phyloP scores from a whole-genome alignment of 495 filamentous ascomycete species.

The Penicillium canescens region DNA sequence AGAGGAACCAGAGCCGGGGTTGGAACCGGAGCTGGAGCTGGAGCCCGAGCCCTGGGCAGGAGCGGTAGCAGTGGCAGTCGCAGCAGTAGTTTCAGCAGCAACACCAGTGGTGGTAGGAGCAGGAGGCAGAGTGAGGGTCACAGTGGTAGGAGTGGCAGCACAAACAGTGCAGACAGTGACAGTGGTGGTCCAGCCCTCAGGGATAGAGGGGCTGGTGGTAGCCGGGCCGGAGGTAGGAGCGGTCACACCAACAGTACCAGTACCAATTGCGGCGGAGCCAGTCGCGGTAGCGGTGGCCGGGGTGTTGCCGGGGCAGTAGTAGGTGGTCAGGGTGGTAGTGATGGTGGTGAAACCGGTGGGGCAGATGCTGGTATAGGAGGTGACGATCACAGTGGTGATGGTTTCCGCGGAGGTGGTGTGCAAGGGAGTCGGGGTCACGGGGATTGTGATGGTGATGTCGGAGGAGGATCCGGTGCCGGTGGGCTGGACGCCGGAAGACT shows the following conservation, averaged over 20 bases:
- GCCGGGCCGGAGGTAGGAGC: slow-evolving; percentile 15
- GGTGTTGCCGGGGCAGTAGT: slow-evolving; percentile 35
- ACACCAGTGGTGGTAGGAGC: slow-evolving; percentile 8
- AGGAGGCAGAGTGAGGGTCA: slow-evolving; percentile 44
- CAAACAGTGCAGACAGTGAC: slow-evolving; percentile 50
- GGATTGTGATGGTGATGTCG: slow-evolving; percentile 43
- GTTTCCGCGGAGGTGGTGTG: slow-evolving; percentile 25
- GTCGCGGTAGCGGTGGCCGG: slow-evolving; percentile 29
- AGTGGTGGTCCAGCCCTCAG: slow-evolving; percentile 49
- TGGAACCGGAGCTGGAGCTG: no score
- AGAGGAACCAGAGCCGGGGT: no score
- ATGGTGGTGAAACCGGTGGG: slow-evolving; percentile 48
- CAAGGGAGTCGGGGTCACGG: slow-evolving; percentile 37
- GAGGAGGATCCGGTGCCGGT: slow-evolving; percentile 16
- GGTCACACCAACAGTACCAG: slow-evolving; percentile 18
- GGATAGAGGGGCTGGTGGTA: slow-evolving; percentile 26
- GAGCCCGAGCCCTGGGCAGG: neutral
- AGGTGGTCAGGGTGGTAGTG: slow-evolving; percentile 40
- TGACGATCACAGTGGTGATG: slow-evolving; percentile 41
- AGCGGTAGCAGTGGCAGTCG: slow-evolving; percentile 11
- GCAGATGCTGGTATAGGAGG: slow-evolving; percentile 45
- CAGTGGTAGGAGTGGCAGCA: slow-evolving; percentile 38
- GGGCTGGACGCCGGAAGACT: neutral
- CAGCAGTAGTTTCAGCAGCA: slow-evolving; percentile 10
- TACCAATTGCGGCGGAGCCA: slow-evolving; percentile 17